Evolutionary conservation across 495 filamentous ascomycete species (phyloP).

Genomic region (Geopyxis carbonaria): DNA sequence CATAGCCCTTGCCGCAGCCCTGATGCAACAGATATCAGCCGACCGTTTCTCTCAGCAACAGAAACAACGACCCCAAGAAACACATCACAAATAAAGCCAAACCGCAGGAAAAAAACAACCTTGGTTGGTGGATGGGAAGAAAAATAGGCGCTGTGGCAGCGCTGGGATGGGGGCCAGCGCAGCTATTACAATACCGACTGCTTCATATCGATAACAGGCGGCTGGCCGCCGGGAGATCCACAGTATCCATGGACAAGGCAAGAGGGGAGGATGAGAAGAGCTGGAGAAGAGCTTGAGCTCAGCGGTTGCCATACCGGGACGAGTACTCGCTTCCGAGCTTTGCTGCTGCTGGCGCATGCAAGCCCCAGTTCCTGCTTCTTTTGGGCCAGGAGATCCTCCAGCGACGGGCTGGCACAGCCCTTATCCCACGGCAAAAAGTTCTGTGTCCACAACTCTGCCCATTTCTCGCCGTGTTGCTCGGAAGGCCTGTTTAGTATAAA

Average conservation of each 20-base stretch:
- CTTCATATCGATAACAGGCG: too few species aligned
- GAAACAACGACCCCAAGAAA: too few species aligned
- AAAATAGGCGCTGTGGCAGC: too few species aligned
- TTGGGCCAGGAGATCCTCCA: slow-evolving; percentile 39
- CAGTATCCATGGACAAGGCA: too few species aligned
- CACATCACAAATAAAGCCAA: too few species aligned
- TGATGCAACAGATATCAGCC: too few species aligned
- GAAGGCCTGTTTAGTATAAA: slow-evolving; percentile 17
- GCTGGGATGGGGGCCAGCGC: too few species aligned
- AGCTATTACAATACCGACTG: too few species aligned
- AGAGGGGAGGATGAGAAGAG: neutral
- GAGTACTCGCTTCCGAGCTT: slow-evolving; percentile 26
- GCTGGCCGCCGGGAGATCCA: too few species aligned
- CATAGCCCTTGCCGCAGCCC: slow-evolving; percentile 29
- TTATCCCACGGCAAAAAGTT: slow-evolving; percentile 44
- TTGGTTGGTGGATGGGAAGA: too few species aligned
- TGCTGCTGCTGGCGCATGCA: too few species aligned
- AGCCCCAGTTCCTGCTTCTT: slow-evolving; percentile 10
- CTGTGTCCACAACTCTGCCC: slow-evolving; percentile 43
- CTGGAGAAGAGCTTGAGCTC: neutral
- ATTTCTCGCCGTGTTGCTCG: slow-evolving; percentile 23
- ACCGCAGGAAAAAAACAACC: too few species aligned
- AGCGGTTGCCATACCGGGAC: slow-evolving; percentile 31
- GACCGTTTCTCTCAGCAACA: neutral
- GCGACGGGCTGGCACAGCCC: slow-evolving; percentile 42